These are phyloP conservation scores for Pseudonectria buxi DNA, from an alignment of 2,329 filamentous ascomycete species.

Conservation along the genomic window DNA sequence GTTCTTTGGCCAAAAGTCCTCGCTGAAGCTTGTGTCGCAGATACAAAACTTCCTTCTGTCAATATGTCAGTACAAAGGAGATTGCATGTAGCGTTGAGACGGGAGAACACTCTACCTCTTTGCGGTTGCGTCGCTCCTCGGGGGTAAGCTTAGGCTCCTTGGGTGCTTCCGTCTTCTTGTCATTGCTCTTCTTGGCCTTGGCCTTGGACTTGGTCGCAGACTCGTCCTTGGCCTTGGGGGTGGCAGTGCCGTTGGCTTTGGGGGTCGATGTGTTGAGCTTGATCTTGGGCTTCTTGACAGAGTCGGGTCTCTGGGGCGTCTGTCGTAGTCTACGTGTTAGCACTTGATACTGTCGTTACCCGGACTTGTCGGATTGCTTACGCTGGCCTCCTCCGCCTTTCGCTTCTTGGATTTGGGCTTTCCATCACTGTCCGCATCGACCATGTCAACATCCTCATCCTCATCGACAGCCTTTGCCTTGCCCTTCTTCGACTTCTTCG, in stretches of 20 bases:
- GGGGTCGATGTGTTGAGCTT: conserved; percentile 59
- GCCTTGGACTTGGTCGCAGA: conserved; percentile 45
- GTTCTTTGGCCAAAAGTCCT: conserved; percentile 79
- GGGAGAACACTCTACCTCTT: conserved; percentile 42
- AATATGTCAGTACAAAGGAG: conserved; percentile 28
- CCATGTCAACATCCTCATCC: conserved; percentile 55
- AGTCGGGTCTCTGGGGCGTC: conserved; percentile 53
- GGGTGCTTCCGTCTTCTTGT: conserved; percentile 47
- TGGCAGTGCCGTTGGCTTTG: conserved; percentile 58
- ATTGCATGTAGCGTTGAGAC: neutral
- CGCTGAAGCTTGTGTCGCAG: conserved; percentile 92
- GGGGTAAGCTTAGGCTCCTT: conserved; percentile 53
- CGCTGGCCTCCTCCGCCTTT: conserved; percentile 72
- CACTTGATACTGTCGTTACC: neutral
- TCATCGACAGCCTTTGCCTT: conserved; percentile 48
- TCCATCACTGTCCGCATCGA: conserved; percentile 45
- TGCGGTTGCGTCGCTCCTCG: conserved; percentile 52
- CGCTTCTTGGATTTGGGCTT: conserved; percentile 73
- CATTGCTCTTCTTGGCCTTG: conserved; percentile 50
- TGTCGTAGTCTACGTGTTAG: conserved; percentile 23
- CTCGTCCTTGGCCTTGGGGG: conserved; percentile 51
- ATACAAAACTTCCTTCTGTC: conserved; percentile 74
- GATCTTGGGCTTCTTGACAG: conserved; percentile 62
- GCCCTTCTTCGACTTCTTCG: conserved; percentile 37
- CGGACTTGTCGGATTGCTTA: conserved; percentile 17